These are phyloP conservation scores for Thalassiosira exigua DNA, from an alignment of 352 stramenopile genomes.

Conservation along the genomic window DNA sequence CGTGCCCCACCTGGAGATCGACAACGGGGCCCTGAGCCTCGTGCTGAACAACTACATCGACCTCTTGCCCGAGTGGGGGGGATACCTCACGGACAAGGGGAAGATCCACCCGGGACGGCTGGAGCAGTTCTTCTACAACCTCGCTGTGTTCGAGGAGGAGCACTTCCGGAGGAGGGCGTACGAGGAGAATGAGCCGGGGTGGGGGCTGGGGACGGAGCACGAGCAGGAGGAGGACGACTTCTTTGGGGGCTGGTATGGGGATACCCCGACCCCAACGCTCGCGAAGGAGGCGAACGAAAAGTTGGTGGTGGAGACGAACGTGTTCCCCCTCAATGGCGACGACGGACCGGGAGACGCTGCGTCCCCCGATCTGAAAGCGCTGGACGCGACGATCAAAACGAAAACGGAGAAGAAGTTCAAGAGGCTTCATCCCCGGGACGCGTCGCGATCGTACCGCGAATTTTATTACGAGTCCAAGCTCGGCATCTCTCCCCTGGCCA, in stretches of 20 bases:
- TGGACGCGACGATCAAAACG: background rate
- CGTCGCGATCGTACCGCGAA: constrained; percentile 82
- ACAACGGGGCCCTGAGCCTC: constrained; percentile 96
- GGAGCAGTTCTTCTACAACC: constrained; percentile 86
- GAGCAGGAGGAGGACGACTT: constrained; percentile 59
- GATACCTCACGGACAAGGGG: constrained; percentile 89
- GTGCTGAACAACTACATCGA: constrained; percentile 92
- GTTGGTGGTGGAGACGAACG: constrained; percentile 62
- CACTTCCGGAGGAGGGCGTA: constrained; percentile 73
- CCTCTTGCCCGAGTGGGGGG: constrained; percentile 86
- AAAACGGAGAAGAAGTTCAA: constrained; percentile 68
- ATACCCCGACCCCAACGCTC: constrained; percentile 82
- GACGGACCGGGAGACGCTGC: constrained; percentile 51
- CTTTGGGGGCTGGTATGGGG: constrained; percentile 66
- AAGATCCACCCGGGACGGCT: constrained; percentile 86
- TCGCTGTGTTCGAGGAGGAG: constrained; percentile 80
- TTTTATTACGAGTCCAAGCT: constrained; percentile 88
- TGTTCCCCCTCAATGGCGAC: constrained; percentile 63
- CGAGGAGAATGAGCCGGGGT: constrained; percentile 62
- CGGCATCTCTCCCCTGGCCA: constrained; percentile 53
- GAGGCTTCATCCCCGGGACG: constrained; percentile 63
- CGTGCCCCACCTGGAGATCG: constrained; percentile 97
- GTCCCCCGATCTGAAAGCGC: constrained; percentile 67
- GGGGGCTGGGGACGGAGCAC: constrained; percentile 54
- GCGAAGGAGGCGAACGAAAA: constrained; percentile 68